phyloP scores from a whole-genome alignment of 768 basidiomycete genomes.

The Leccinellum rugosiceps region DNA sequence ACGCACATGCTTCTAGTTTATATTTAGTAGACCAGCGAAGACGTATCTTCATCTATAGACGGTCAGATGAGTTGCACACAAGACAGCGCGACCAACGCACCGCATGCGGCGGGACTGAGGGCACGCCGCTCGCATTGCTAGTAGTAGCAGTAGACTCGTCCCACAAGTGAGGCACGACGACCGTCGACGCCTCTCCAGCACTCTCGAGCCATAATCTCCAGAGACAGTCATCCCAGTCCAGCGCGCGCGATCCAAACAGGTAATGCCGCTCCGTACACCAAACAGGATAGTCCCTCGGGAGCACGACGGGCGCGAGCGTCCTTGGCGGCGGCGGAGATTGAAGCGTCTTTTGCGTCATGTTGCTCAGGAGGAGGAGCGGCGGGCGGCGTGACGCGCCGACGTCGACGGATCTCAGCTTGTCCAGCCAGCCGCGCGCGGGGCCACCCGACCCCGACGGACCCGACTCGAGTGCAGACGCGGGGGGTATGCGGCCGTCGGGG shows the following conservation, averaged over 20 bases:
- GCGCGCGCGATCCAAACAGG: conserved; percentile 38
- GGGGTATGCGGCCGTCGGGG: conserved; percentile 39
- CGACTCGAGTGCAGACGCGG: neutral
- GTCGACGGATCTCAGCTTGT: neutral
- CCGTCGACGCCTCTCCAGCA: conserved; percentile 38
- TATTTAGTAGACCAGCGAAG: conserved; percentile 47
- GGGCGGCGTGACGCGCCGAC: too few relatives aligned
- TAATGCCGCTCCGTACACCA: conserved; percentile 66
- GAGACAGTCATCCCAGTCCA: conserved; percentile 63
- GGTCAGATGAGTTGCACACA: neutral
- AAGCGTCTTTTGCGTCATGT: conserved; percentile 32
- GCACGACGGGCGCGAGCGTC: conserved; percentile 44
- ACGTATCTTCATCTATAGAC: conserved; percentile 37
- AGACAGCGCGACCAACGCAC: conserved; percentile 9
- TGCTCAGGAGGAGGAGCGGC: conserved; percentile 23
- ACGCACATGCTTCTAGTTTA: conserved; percentile 52
- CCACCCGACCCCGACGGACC: conserved; percentile 1
- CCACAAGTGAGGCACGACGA: conserved; percentile 11
- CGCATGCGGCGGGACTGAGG: conserved; percentile 15
- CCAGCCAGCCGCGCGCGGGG: conserved; percentile 20
- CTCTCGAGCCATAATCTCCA: conserved; percentile 63
- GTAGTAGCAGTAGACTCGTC: conserved; percentile 3
- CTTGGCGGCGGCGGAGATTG: conserved; percentile 36
- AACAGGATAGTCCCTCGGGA: conserved; percentile 41
- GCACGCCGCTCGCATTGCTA: conserved; percentile 5